phyloP scores from a whole-genome alignment of 164 flowering plant genomes.

The Cinnamomum chago region DNA sequence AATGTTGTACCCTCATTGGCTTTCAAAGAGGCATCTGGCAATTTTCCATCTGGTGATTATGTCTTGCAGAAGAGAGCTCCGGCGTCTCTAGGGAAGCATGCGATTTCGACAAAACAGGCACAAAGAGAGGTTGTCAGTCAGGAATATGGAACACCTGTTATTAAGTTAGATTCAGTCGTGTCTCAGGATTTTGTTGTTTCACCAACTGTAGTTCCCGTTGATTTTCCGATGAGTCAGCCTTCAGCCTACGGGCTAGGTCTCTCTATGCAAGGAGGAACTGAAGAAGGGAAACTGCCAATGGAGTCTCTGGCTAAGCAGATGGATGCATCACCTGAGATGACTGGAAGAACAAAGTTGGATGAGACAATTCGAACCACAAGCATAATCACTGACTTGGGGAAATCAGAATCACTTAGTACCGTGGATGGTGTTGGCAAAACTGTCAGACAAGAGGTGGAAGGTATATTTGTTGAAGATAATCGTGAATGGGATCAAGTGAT shows the following conservation, averaged over 20 bases:
- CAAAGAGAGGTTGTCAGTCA: constrained; percentile 2
- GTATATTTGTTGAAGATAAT: not conserved
- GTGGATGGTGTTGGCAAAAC: not conserved
- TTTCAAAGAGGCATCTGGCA: constrained; percentile 25
- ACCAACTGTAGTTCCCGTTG: not conserved
- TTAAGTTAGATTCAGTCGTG: not conserved
- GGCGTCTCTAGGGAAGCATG: constrained; percentile 13
- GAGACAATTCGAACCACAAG: not conserved
- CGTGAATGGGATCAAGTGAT: constrained; percentile 10
- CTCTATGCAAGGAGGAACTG: constrained; percentile 6
- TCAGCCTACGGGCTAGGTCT: not conserved
- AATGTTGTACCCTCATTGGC: constrained; percentile 20
- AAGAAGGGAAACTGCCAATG: constrained; percentile 17
- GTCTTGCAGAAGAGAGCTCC: constrained; percentile 56
- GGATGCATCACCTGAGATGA: not conserved
- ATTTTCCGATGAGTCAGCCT: not conserved
- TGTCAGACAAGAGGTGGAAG: not conserved
- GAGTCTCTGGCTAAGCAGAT: constrained; percentile 11
- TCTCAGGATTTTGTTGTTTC: not conserved
- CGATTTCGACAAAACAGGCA: constrained; percentile 18
- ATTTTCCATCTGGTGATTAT: constrained; percentile 32
- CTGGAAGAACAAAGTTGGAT: constrained; percentile 8
- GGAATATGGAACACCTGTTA: not conserved
- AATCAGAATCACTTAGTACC: not conserved
- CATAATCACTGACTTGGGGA: not conserved